These are phyloP conservation scores for Ogataea saltuana DNA, from an alignment of 805 yeast genomes.

Conservation along the genomic window DNA sequence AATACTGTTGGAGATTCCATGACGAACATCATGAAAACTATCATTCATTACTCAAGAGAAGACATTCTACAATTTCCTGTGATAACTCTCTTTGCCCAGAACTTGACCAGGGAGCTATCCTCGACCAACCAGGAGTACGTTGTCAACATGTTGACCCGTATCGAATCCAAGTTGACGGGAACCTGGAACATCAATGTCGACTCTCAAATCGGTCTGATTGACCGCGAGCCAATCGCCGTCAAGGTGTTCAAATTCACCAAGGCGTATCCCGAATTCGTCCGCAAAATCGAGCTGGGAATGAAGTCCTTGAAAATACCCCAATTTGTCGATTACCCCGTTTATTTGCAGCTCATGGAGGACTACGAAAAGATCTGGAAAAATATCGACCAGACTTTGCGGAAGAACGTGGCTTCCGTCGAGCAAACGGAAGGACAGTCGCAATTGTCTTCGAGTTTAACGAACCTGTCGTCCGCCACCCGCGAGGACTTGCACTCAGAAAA, in stretches of 20 bases:
- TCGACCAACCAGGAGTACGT: conserved; percentile 66
- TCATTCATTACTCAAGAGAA: conserved; percentile 38
- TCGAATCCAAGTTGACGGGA: conserved; percentile 50
- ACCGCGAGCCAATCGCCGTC: conserved; percentile 21
- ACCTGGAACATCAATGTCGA: conserved; percentile 63
- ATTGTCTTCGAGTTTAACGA: conserved; percentile 10
- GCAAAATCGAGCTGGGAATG: conserved; percentile 38
- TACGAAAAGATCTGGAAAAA: conserved; percentile 27
- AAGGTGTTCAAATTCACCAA: conserved; percentile 45
- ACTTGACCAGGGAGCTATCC: conserved; percentile 37
- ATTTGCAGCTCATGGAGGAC: conserved; percentile 20
- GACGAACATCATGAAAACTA: conserved; percentile 34
- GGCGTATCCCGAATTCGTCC: conserved; percentile 48
- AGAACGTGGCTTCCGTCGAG: conserved; percentile 13
- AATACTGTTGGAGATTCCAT: conserved; percentile 29
- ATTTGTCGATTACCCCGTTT: conserved; percentile 15
- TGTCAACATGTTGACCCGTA: conserved; percentile 48
- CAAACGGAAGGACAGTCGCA: conserved; percentile 7
- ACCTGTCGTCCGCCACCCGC: conserved; percentile 1
- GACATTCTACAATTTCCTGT: conserved; percentile 45
- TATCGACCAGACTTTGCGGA: conserved; percentile 19
- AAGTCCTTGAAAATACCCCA: conserved; percentile 17
- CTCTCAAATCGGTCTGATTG: conserved; percentile 49
- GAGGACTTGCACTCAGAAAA: neutral
- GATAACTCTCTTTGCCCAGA: conserved; percentile 44